phyloP scores from a whole-genome alignment of 306 rosid species.

The Castanea sativa region DNA sequence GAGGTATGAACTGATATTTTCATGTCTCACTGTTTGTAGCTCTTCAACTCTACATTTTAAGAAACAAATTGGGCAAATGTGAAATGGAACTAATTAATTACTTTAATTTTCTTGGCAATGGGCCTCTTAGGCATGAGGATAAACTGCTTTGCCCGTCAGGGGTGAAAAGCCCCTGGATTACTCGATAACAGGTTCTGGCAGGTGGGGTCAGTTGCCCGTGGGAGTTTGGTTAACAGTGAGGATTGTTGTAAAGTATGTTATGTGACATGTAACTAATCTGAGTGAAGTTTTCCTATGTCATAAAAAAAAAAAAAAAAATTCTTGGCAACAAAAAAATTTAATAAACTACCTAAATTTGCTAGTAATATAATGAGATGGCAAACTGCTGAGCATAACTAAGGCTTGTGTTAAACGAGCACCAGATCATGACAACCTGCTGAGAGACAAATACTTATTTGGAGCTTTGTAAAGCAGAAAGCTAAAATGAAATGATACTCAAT shows the following conservation, averaged over 20 bases:
- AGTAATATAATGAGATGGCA: neutral
- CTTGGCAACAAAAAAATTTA: neutral
- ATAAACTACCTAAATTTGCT: neutral
- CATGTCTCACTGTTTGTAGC: neutral
- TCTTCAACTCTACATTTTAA: neutral
- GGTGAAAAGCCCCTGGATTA: too few species aligned
- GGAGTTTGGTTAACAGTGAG: too few species aligned
- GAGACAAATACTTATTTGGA: neutral
- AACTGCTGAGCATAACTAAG: neutral
- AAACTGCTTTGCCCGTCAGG: too few species aligned
- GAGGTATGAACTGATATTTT: conserved; percentile 53
- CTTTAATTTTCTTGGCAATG: neutral
- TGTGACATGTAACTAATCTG: too few species aligned
- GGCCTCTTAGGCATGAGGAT: too few species aligned
- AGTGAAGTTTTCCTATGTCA: too few species aligned
- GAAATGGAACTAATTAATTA: conserved; percentile 5
- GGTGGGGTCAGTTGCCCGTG: too few species aligned
- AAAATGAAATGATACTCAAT: neutral
- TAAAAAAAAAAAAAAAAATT: too few species aligned
- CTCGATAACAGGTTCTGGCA: too few species aligned
- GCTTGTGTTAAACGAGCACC: neutral
- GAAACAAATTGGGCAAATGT: conserved; percentile 3
- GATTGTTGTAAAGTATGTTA: too few species aligned
- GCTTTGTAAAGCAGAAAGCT: neutral
- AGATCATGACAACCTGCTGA: neutral